Evolutionary conservation across 2,329 filamentous ascomycete genomes (phyloP).

Genomic region (Plectosphaerella plurivora): DNA sequence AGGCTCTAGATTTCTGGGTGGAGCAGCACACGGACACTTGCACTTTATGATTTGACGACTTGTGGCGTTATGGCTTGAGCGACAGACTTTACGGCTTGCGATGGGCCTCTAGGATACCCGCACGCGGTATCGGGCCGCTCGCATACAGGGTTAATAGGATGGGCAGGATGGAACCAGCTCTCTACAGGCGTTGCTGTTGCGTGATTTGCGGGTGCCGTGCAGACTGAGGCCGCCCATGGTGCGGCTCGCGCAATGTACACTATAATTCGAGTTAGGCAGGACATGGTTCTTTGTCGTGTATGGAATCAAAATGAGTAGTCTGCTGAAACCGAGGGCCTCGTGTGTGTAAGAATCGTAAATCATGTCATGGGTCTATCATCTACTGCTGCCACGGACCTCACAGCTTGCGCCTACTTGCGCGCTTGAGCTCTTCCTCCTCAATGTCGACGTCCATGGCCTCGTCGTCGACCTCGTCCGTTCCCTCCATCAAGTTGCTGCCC

Average conservation of each 20-base stretch:
- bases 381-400: slow-evolving; percentile 19
- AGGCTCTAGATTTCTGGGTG: slow-evolving; percentile 49
- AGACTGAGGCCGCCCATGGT: too few relatives aligned
- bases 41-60: slow-evolving; percentile 10
- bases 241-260: too few relatives aligned
- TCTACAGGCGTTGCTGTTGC: background rate
- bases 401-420: slow-evolving; percentile 50
- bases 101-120: background rate
- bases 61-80: slow-evolving; percentile 8
- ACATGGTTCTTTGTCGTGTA: too few relatives aligned
- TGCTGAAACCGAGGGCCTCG: background rate
- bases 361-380: background rate
- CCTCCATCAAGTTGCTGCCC: slow-evolving; percentile 31
- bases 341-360: background rate
- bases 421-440: slow-evolving; percentile 42
- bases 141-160: background rate
- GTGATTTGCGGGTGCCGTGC: too few relatives aligned
- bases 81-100: background rate
- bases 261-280: too few relatives aligned
- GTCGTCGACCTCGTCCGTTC: slow-evolving; percentile 35
- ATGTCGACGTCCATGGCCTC: slow-evolving; percentile 55
- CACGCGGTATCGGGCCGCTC: background rate
- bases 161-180: background rate
- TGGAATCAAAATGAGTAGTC: background rate
- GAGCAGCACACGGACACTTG: background rate